Base-by-base conservation (phyloP, 495 filamentous ascomycete species). In the Hamigera avellanea region DNA sequence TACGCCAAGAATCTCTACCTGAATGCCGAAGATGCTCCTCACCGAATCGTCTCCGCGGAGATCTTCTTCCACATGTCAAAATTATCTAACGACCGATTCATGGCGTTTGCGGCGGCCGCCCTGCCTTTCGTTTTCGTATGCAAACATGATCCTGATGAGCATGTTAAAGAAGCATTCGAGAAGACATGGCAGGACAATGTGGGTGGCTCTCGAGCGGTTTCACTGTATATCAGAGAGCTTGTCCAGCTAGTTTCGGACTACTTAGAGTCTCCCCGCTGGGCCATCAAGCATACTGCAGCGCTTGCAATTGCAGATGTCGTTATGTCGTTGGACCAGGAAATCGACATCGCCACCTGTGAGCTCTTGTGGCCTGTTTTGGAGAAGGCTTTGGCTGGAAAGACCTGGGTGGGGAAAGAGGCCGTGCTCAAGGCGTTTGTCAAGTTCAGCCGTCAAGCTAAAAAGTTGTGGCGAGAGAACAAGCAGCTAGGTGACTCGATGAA, bases 361-460 rank as follows among this genome's bases (percentile, higher is more conserved):
- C 61, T 67, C 8, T 48, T 95, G 14, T 98, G 86, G 86, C 84
- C 85, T 0, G 73, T 78, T 0, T 64, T 93, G 15, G 83, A 94
- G 29, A 81, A 78, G 48, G 78, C 86, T 2, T 50, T 94, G 35
- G 67, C 72, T 12, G 80, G 93, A 14, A 95, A 93, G 61, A 93
- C 86, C 3, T 98, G 93, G 73, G 77, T 83, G 8, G 86, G 86
- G 7, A 98, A 98, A 59, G 91, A 95, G 56, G 78, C 74, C 39
- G 76, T 96, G 32, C 62, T 96, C n/a, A 69, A 76, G 39, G 80
- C 83, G n/a, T 81, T 93, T 53, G 79, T 84, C 9, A 75, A 73
- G 38, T 87, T 95, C 45, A 74, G 78, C 1, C 62, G 71, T 33
- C 73, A 78, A 36, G 71, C 64, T 9, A 71, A 66, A 48, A 61